A percentile compares a stretch with the other conserved stretches of the same genome.
Conservation (phyloP, 345 rosid genomes). For the Microthlaspi erraticum region DNA sequence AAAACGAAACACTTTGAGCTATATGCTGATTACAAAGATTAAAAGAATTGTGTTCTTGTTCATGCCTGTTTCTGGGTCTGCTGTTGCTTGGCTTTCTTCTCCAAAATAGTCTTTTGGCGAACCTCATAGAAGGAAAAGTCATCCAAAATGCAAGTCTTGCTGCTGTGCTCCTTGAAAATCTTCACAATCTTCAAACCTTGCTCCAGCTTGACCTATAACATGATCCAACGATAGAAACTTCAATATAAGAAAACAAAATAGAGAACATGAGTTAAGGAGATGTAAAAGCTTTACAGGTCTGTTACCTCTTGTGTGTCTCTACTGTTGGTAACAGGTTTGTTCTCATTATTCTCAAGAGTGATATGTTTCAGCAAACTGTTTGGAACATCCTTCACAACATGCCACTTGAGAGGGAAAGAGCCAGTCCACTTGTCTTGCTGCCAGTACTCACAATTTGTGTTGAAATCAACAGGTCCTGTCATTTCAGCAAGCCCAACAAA, state of each 20-base stretch:
- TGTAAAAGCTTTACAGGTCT: slow-evolving; percentile 6
- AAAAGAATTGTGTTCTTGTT: slow-evolving; percentile 14
- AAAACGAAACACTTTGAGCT: neutral
- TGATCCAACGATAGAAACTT: neutral
- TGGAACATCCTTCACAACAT: slow-evolving; percentile 91
- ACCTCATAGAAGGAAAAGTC: slow-evolving; percentile 87
- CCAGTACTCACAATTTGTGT: slow-evolving; percentile 83
- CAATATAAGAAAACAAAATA: slow-evolving; percentile 19
- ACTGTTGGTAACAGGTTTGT: slow-evolving; percentile 94
- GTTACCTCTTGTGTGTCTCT: slow-evolving; percentile 94
- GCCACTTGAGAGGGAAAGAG: slow-evolving; percentile 93
- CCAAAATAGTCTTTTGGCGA: slow-evolving; percentile 79
- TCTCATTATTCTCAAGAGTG: slow-evolving; percentile 93
- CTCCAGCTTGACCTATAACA: slow-evolving; percentile 63
- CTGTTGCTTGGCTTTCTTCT: slow-evolving; percentile 79
- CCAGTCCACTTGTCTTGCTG: slow-evolving; percentile 99
- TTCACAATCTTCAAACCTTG: slow-evolving; percentile 81
- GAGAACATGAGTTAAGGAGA: neutral
- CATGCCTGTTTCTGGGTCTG: slow-evolving; percentile 65
- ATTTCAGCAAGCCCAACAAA: slow-evolving; percentile 96
- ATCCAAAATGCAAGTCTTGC: slow-evolving; percentile 84
- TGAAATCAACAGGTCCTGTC: slow-evolving; percentile 85
- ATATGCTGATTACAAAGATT: neutral
- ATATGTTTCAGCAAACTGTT: slow-evolving; percentile 87
- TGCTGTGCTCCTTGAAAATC: slow-evolving; percentile 78